These are phyloP conservation scores for Malassezia equina DNA, from an alignment of 1,284 basidiomycete genomes.

Conservation along the genomic window DNA sequence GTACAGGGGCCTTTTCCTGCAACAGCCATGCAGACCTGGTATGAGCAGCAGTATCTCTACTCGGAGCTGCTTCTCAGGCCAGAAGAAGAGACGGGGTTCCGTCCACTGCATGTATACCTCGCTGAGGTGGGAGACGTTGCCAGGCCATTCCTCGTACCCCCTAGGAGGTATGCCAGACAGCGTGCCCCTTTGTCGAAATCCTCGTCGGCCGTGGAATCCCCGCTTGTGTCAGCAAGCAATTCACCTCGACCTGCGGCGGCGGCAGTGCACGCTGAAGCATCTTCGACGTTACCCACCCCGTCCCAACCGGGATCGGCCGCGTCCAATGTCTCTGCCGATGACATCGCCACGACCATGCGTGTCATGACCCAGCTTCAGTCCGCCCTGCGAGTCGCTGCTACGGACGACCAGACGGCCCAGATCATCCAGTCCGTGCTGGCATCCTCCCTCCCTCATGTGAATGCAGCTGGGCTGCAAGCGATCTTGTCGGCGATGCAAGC, in stretches of 20 bases:
- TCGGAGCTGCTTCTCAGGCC: slow-evolving; percentile 74
- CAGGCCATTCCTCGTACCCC: slow-evolving; percentile 48
- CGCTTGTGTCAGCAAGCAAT: slow-evolving; percentile 6
- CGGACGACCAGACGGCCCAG: slow-evolving; percentile 12
- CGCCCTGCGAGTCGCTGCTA: not conserved
- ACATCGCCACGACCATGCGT: slow-evolving; percentile 9
- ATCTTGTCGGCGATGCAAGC: slow-evolving; percentile 7
- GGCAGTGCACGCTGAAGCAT: slow-evolving; percentile 14
- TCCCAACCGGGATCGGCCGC: not conserved
- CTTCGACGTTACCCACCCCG: not conserved
- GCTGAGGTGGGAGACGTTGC: slow-evolving; percentile 39
- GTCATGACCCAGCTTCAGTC: slow-evolving; percentile 15
- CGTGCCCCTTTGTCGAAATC: slow-evolving; percentile 12
- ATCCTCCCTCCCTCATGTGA: slow-evolving; percentile 19
- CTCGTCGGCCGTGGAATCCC: slow-evolving; percentile 14
- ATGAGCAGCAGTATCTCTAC: slow-evolving; percentile 80
- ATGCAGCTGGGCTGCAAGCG: slow-evolving; percentile 7
- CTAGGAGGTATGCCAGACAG: slow-evolving; percentile 13
- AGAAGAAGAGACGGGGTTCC: slow-evolving; percentile 49
- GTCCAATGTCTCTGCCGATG: slow-evolving; percentile 12
- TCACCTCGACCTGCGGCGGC: slow-evolving; percentile 6
- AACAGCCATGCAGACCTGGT: slow-evolving; percentile 91
- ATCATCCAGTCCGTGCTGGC: slow-evolving; percentile 16
- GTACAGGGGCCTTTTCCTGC: slow-evolving; percentile 90
- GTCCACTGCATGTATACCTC: slow-evolving; percentile 47